Percentiles rank a stretch among this genome's conserved stretches.
Conservation (phyloP, 306 rosid species). For the Albizia julibrissin region DNA sequence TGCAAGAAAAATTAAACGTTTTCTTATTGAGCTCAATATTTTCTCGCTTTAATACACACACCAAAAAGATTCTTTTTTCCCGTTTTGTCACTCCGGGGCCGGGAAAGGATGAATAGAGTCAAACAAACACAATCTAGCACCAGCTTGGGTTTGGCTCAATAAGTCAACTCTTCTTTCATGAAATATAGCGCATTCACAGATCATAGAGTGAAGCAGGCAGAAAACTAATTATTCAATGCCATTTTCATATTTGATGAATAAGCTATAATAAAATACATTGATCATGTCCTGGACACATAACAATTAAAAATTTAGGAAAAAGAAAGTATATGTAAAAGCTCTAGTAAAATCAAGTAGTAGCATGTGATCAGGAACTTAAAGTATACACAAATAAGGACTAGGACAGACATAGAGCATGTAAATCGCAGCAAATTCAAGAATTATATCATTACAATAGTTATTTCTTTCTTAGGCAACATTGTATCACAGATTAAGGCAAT, state of each 20-base stretch:
- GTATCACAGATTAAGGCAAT: neutral
- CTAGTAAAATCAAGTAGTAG: neutral
- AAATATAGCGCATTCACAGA: too few species aligned
- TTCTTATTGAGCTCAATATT: neutral
- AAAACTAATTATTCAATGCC: too few species aligned
- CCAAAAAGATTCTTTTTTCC: neutral
- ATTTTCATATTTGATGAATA: too few species aligned
- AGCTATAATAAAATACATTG: too few species aligned
- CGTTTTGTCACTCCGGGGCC: too few species aligned
- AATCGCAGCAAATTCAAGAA: neutral
- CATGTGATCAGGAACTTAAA: neutral
- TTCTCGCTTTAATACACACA: slow-evolving; percentile 8
- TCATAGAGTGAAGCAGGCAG: too few species aligned
- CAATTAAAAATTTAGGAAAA: too few species aligned
- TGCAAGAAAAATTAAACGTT: neutral
- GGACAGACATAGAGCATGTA: neutral
- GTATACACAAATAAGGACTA: neutral
- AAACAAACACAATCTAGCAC: neutral
- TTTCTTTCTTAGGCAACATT: neutral
- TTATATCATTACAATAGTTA: neutral
- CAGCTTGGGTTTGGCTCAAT: too few species aligned
- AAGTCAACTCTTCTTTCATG: too few species aligned
- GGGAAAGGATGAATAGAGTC: neutral
- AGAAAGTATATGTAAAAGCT: neutral
- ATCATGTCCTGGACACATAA: too few species aligned